A percentile compares a stretch with the other conserved stretches of the same genome.
Conservation (phyloP, 345 rosid genomes). For the Eucalyptus regnans region DNA sequence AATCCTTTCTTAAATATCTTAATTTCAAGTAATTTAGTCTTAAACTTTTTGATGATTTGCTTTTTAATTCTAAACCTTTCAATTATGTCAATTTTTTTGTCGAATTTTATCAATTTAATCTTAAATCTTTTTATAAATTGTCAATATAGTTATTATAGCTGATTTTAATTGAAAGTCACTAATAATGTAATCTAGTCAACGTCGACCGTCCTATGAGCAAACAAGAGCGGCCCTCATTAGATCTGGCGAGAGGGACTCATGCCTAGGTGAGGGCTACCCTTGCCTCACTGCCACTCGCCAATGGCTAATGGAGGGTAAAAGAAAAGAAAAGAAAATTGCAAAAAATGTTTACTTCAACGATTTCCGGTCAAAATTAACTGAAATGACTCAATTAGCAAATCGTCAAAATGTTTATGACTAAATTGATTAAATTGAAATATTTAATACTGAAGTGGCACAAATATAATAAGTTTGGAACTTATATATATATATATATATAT, state of each 20-base stretch:
- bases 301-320: fast-evolving
- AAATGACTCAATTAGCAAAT: no score
- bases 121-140: fast-evolving
- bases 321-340: no score
- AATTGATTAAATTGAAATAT: not conserved
- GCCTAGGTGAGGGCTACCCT: not conserved
- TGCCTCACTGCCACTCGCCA: fast-evolving
- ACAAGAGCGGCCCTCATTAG: no score
- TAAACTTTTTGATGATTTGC: fast-evolving
- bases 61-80: fast-evolving
- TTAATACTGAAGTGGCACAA: fast-evolving
- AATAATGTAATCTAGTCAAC: fast-evolving
- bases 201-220: fast-evolving
- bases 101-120: fast-evolving
- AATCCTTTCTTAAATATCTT: fast-evolving
- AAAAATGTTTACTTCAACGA: fast-evolving
- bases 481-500: no score
- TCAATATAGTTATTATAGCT: fast-evolving
- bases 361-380: fast-evolving
- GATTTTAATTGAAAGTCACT: fast-evolving
- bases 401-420: fast-evolving
- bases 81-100: fast-evolving
- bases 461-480: no score
- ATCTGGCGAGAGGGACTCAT: fast-evolving
- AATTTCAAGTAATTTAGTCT: fast-evolving